Base-by-base conservation (phyloP, 148 eudicot species). In the Cornus controversa region DNA sequence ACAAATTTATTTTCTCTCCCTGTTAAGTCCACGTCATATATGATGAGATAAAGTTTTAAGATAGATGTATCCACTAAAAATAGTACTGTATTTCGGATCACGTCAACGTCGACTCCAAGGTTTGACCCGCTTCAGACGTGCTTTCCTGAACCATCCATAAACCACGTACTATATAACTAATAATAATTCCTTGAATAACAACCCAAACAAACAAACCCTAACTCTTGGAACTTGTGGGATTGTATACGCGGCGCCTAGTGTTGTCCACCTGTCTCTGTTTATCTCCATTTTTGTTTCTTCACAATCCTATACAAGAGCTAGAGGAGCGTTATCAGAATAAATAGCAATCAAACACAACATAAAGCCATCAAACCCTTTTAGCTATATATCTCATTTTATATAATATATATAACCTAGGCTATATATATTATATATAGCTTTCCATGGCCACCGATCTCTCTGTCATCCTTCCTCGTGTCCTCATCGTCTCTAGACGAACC, bases 401-500 rank as follows among this genome's bases (percentile, higher is more conserved):
- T n/a, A n/a, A n/a, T n/a, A n/a, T n/a, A n/a, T n/a, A n/a, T n/a
- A n/a, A n/a, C n/a, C n/a, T n/a, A n/a, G n/a, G n/a, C n/a, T n/a
- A n/a, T n/a, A n/a, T n/a, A n/a, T n/a, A n/a, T n/a, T n/a, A n/a
- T n/a, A n/a, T n/a, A n/a, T n/a, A n/a, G n/a, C n/a, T n/a, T n/a
- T 20, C 18, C 22, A 54, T 54, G 60, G 70, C 76, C 25, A 73
- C 85, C 8, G 78, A 83, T 57, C 89, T 91, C 62, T 84, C 97
- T 4, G 75, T 28, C 4, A 78, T 90, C 66, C 80, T 94, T 6
- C 96, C 98, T 66, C 87, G 97, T 2, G 97, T 94, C 42, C 83
- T 94, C 22, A 92, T 94, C 18, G 97, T 94, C 64, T 94, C 98
- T 29, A 81, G 98, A 53, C 87, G 97, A 6, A 79, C 79, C 81